Evolutionary conservation across 2,329 filamentous ascomycete species (phyloP), one percentile per base, ranked within the genome.

Genomic region (Clarireedia monteithiana): DNA sequence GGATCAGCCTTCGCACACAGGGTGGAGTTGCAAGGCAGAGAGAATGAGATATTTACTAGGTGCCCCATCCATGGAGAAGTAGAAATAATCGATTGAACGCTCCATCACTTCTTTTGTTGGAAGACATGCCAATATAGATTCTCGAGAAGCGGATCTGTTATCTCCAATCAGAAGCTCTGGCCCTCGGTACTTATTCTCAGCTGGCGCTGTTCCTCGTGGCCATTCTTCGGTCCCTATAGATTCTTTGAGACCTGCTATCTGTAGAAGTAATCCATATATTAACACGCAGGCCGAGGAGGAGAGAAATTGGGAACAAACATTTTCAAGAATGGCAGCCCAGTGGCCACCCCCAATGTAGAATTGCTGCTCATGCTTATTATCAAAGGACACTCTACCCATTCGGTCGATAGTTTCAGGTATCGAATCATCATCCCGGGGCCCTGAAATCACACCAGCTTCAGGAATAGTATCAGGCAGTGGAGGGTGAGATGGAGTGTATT

Each of bases 181-280:
- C 15, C 61, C 60, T 15, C 38, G 34, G 10, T 48, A 17, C 44
- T 39, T 42, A 10, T 45, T 20, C 30, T 27, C n/a, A 2, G 26
- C 7, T 10, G 17, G 38, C n/a, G 54, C 30, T 34, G 5, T 34
- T 4, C 54, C 45, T 46, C 45, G 40, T 44, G 36, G 23, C 48
- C 48, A 24, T 34, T 44, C 54, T 3, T 56, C 44, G 4, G 39
- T 39, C 15, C 20, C 74, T 66, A 81, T 75, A 63, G 81, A 80
- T 60, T 80, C 82, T 65, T 82, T 82, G 23, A 83, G 68, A 42
- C 81, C 78, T 59, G 82, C 77, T 46, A 83, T 82, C 69, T 81
- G 79, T 60, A 81, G 77, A 7, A 34, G 30, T 34, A 12, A 34
- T 34, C 30, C 10, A 14, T 34, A 34, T 12, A 34, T 12, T 4